Conservation (phyloP, 345 rosid genomes). For the Syzygium jambos region DNA sequence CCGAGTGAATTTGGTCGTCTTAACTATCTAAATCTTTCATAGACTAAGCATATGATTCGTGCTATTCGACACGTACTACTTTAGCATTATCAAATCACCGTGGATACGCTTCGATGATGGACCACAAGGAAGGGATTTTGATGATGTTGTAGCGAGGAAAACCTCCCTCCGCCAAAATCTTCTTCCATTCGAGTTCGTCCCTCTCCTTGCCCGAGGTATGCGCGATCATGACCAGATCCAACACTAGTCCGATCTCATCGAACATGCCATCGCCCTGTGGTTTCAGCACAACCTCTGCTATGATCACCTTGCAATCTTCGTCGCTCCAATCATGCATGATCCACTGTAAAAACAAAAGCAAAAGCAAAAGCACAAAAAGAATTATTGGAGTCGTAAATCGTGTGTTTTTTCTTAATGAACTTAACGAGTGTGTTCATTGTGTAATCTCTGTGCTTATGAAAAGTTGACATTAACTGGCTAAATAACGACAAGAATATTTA, state of each 20-base stretch:
- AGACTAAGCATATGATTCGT: not conserved
- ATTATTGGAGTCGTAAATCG: not conserved
- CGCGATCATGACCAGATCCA: constrained; percentile 15
- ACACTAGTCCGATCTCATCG: not conserved
- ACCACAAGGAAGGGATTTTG: not conserved
- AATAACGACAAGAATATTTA: not conserved
- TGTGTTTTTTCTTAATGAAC: not conserved
- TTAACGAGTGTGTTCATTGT: no score
- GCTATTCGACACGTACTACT: not conserved
- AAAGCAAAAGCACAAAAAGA: not conserved
- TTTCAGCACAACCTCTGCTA: not conserved
- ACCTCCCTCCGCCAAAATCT: constrained; percentile 13
- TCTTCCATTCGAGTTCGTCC: constrained; percentile 17
- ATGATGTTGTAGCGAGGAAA: constrained; percentile 16
- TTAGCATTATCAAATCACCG: not conserved
- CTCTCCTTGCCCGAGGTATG: constrained; percentile 8
- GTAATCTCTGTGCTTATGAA: no score
- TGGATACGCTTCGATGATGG: not conserved
- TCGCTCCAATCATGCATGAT: not conserved
- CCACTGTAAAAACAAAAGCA: not conserved
- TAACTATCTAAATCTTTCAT: not conserved
- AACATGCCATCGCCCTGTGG: constrained; percentile 2
- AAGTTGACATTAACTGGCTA: not conserved
- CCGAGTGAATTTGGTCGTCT: not conserved
- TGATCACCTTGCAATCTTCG: not conserved